Evolutionary conservation across 2,329 filamentous ascomycete species (phyloP), one percentile per base, ranked within the genome.

Genomic region (Fusarium praegraminearum): DNA sequence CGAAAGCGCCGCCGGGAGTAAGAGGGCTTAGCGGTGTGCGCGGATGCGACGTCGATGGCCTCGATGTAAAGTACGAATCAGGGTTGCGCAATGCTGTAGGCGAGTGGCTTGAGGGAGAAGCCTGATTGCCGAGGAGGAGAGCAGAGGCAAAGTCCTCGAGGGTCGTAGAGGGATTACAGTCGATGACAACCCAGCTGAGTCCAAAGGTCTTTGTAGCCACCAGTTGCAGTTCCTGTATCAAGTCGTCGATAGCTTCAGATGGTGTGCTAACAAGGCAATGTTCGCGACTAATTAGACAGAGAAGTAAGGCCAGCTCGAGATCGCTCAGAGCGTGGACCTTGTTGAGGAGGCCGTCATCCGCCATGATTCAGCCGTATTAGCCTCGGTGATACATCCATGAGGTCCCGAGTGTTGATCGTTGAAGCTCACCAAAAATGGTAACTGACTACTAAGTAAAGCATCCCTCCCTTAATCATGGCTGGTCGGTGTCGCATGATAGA

Each of bases 211-310:
- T 87, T 20, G 84, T 82, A 62, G 89, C 88, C 56, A 95, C 91
- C 76, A 96, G 82, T 67, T 88, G 86, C 24, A 97, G 83, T 79
- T 97, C 93, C 54, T 88, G 85, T 44, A 90, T 85, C n/a, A 97
- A 83, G 69, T 90, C 86, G 78, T 91, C 85, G 59, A 95, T 80
- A 54, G 83, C 81, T 36, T 87, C 82, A 7, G 82, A 78, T 4
- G 90, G 87, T 18, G 93, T 92, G 79, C 93, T 91, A 76, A 98
- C 89, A 73, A 98, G 89, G 81, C 93, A 97, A 79, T 98, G 94
- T 79, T 97, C 92, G 70, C 90, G 87, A 63, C 90, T 89, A 67
- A 94, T 86, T 53, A 98, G 87, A 76, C 91, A 94, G 52, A 98
- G 87, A 41, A 98, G 85, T 16, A 92, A 83, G 26, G 95, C 96